A percentile compares a stretch with the other conserved stretches of the same genome.
phyloP scores from a whole-genome alignment of 2,329 filamentous ascomycete genomes.

The Trichoderma pleuroti region DNA sequence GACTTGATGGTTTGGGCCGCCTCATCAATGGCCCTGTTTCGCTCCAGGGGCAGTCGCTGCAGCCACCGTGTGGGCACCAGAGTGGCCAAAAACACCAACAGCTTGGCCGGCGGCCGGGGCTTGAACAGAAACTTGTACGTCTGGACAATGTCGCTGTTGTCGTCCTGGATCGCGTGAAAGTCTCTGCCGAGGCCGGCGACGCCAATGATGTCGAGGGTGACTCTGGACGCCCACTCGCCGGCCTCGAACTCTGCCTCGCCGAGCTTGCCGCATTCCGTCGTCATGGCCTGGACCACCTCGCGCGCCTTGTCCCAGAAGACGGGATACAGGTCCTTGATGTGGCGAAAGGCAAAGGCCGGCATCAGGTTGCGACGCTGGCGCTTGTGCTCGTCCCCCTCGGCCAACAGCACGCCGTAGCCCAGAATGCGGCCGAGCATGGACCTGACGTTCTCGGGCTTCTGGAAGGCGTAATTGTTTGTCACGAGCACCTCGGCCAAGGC shows the following conservation, averaged over 20 bases:
- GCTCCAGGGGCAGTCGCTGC: constrained; percentile 61
- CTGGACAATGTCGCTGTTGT: constrained; percentile 54
- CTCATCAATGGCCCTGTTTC: constrained; percentile 61
- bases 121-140: constrained; percentile 56
- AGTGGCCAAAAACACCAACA: constrained; percentile 57
- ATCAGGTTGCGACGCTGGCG: constrained; percentile 73
- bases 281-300: constrained; percentile 64
- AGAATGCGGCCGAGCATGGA: constrained; percentile 59
- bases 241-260: constrained; percentile 51
- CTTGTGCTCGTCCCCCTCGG: constrained; percentile 90
- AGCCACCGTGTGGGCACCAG: constrained; percentile 63
- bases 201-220: constrained; percentile 73
- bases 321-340: constrained; percentile 80
- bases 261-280: constrained; percentile 31
- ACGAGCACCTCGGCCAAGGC: constrained; percentile 67
- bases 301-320: constrained; percentile 76
- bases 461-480: constrained; percentile 66
- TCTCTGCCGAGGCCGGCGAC: constrained; percentile 68
- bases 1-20: constrained; percentile 59
- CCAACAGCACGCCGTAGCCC: constrained; percentile 69
- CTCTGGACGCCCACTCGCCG: constrained; percentile 60
- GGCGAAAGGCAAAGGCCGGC: constrained; percentile 81
- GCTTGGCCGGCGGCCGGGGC: constrained; percentile 48
- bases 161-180: constrained; percentile 62
- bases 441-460: constrained; percentile 56